phyloP scores from a whole-genome alignment of 139 green algal species.

The Chlorella sp. region DNA sequence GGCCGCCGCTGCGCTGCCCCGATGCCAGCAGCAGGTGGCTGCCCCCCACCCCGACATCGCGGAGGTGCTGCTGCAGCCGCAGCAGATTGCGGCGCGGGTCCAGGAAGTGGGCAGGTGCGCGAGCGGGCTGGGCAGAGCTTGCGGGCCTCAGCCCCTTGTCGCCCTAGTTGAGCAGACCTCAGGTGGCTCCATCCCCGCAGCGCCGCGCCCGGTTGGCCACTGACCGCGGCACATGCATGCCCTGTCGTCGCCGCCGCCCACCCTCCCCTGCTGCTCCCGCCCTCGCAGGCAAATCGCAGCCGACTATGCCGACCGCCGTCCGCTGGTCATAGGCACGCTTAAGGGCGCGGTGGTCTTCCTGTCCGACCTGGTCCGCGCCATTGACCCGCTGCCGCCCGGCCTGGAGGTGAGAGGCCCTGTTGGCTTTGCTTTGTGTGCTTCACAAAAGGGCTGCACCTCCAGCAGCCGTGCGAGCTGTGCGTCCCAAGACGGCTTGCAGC shows the following conservation, averaged over 20 bases:
- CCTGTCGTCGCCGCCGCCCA: neutral
- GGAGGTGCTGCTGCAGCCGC: slow-evolving; percentile 45
- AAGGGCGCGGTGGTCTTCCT: slow-evolving; percentile 71
- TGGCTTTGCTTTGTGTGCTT: no score
- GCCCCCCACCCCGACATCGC: slow-evolving; percentile 36
- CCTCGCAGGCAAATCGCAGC: slow-evolving; percentile 46
- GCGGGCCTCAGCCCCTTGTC: neutral
- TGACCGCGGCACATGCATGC: neutral
- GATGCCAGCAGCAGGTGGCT: no score
- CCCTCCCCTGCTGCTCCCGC: neutral
- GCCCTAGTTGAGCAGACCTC: no score
- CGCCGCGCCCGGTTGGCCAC: neutral
- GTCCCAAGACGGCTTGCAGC: no score
- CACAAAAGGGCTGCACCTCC: no score
- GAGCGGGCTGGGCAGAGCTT: neutral
- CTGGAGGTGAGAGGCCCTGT: neutral
- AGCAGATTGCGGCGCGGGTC: slow-evolving; percentile 39
- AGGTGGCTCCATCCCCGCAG: no score
- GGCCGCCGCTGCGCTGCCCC: no score
- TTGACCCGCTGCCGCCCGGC: slow-evolving; percentile 50
- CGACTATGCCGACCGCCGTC: slow-evolving; percentile 50
- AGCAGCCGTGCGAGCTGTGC: no score
- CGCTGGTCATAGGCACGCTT: slow-evolving; percentile 59
- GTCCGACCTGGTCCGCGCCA: slow-evolving; percentile 59
- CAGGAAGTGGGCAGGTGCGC: slow-evolving; percentile 50